Evolutionary conservation across 441 rosid species (phyloP), one percentile per base, ranked within the genome.

Genomic region (Erysimum cheiri): DNA sequence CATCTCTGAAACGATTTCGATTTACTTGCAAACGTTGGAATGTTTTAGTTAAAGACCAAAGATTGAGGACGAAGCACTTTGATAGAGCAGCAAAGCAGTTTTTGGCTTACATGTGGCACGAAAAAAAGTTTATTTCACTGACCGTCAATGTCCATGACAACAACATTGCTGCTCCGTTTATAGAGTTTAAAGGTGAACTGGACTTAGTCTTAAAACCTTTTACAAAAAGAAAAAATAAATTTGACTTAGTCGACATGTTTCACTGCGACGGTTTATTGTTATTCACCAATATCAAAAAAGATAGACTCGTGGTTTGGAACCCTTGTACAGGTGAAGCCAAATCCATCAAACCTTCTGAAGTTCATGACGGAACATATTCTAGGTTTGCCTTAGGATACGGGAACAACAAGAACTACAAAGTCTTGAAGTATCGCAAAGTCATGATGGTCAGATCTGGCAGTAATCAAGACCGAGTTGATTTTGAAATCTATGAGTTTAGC

Each of bases 401-500:
- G 14, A 14, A 39, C 44, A 39, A 39, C 17, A 56, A 17, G 17
- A 37, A 24, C 17, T 59, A 59, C 64, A 15, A 43, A 43, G 2
- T 39, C 48, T 24, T 59, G 22, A 59, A 28, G 8, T 56, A 4
- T 56, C 14, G 8, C 5, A 19, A 19, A 19, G 22, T 19, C 22
- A 19, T 19, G 22, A 19, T 19, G 22, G n/a, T n/a, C n/a, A n/a
- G n/a, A n/a, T n/a, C n/a, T n/a, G 22, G 22, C 22, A 19, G 22
- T 24, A 26, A 24, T 4, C 1, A 8, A 1, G 8, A 12, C 15
- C 41, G 7, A 1, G 1, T 4, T 32, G 8, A 54, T 7, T 32
- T 54, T 55, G n/a, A 60, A 26, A 26, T 60, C 49, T 60, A 13
- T 40, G 64, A 41, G 1, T 40, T 60, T 40, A 24, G 24, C 64